Evolutionary conservation across 768 basidiomycete species (phyloP), one percentile per base, ranked within the genome.

Genomic region (Suillus brevipes): DNA sequence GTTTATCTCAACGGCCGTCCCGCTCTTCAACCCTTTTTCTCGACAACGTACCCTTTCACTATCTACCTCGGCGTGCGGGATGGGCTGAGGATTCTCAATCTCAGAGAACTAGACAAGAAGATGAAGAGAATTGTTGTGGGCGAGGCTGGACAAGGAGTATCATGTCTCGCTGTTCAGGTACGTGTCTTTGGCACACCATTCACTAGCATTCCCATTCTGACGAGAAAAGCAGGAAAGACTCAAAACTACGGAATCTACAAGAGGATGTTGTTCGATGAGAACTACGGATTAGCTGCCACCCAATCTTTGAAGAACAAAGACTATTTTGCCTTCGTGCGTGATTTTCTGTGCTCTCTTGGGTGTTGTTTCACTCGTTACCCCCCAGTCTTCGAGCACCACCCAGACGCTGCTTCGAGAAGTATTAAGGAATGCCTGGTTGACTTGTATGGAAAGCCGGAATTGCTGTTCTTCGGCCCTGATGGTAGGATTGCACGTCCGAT

Each of bases 261-360:
- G 81, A 83, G 97, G 64, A 91, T 90, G 83, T 77, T 99, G 77
- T 95, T 97, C 76, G 96, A 98, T 73, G 97, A 99, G 83, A 97
- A 98, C 75, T 99, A 99, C 73, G 94, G 88, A 7, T 83, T 99
- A 58, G 97, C 97, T 1, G 89, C 93, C 18, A 99, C 97, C 37
- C 94, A 95, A 74, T 91, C 93, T 1, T 78, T 98, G 77, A 99
- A 98, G 86, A 95, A 96, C 78, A 96, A 95, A 82, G 96, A 98
- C 94, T 6, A 99, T 99, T 70, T 79, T 99, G 50, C 97, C 94
- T 64, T 94, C 93, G 87, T 92, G 72, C 38, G 90, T 81, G 2
- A 12, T 56, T 61, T 2, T 8, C n/a, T 1, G 43, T 62, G 47
- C 38, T 37, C 49, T 20, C 47, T 23, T 9, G 28, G 10, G 20